These are phyloP conservation scores for Oryza longistaminata DNA, from an alignment of 176 grass and related monocot genomes.

Conservation along the genomic window DNA sequence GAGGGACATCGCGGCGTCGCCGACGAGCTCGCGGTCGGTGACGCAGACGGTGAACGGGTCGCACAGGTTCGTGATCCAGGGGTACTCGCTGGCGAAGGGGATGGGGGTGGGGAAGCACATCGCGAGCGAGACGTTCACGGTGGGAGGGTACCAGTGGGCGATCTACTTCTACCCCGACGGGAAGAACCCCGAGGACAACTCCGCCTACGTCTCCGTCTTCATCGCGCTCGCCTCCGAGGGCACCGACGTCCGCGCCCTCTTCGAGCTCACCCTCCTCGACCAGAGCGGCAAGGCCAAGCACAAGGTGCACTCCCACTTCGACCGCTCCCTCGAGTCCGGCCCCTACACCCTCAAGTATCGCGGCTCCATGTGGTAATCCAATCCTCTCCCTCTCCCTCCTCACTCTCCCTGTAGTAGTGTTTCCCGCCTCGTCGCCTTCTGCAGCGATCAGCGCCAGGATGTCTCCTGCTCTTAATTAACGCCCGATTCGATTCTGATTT, in stretches of 20 bases:
- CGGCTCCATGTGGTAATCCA: constrained; percentile 90
- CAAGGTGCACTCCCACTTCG: constrained; percentile 93
- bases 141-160: constrained; percentile 86
- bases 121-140: constrained; percentile 89
- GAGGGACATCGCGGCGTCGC: constrained; percentile 60
- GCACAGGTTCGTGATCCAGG: constrained; percentile 89
- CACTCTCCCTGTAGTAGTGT: not conserved
- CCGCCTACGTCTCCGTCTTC: constrained; percentile 87
- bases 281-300: constrained; percentile 87
- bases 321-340: constrained; percentile 74
- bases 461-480: not conserved
- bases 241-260: constrained; percentile 89
- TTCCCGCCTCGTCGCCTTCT: not conserved
- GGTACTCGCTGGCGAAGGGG: constrained; percentile 91
- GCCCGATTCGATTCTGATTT: not conserved
- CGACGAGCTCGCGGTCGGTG: constrained; percentile 86
- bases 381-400: too few relatives aligned
- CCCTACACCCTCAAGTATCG: constrained; percentile 93
- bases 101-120: constrained; percentile 96
- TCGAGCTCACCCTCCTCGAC: constrained; percentile 91
- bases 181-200: constrained; percentile 95
- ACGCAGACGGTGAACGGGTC: constrained; percentile 92
- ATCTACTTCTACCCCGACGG: constrained; percentile 98
- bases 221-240: constrained; percentile 86
- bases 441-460: not conserved